A percentile compares a stretch with the other conserved stretches of the same genome.
Conservation (phyloP, 345 rosid genomes). For the Salix suchowensis region DNA sequence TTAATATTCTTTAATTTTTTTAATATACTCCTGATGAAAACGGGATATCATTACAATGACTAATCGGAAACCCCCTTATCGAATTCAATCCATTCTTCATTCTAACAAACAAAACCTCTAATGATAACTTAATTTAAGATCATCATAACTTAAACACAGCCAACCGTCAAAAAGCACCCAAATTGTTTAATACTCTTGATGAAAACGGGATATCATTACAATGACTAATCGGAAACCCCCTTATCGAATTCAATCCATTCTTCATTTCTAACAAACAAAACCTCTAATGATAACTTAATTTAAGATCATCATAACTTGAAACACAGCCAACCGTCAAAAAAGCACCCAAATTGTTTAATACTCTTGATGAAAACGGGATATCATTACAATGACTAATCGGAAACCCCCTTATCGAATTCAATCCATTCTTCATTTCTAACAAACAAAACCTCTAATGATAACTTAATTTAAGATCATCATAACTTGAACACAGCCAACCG, state of each 20-base stretch:
- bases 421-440: neutral
- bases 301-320: neutral
- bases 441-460: neutral
- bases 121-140: neutral
- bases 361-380: neutral
- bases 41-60: neutral
- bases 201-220: neutral
- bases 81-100: neutral
- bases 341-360: neutral
- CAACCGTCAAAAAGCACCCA: conserved; percentile 1
- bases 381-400: neutral
- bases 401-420: neutral
- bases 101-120: neutral
- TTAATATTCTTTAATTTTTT: neutral
- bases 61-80: neutral
- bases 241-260: neutral
- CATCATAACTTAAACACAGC: neutral
- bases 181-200: neutral
- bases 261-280: neutral
- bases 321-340: conserved; percentile 5
- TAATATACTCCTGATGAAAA: neutral
- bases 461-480: neutral
- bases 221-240: neutral
- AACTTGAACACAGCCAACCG: conserved; percentile 3
- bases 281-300: neutral